Evolutionary conservation across 2,329 filamentous ascomycete species (phyloP), one percentile per base, ranked within the genome.

Genomic region (Calonectria montana): DNA sequence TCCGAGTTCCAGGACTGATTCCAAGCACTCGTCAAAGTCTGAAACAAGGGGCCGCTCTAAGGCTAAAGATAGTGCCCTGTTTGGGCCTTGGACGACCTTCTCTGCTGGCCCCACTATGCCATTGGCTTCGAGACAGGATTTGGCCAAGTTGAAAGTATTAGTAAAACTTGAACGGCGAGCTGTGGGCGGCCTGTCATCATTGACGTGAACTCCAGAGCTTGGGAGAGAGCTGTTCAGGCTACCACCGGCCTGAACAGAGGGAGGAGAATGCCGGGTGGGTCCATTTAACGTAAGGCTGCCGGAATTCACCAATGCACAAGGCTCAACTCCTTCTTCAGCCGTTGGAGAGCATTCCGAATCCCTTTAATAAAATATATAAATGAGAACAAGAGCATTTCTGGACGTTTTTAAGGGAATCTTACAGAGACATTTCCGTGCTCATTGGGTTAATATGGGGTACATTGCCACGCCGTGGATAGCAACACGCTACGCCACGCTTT

Each of bases 21-120:
- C 50, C 7, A n/a, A 10, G 2, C 21, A 21, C 9, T 55, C 6
- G n/a, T 21, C 4, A 8, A n/a, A 12, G 6, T 35, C 29, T 5
- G 35, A 55, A 12, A 9, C 13, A 8, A 35, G 50, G 4, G 29
- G 12, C 15, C 15, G 50, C n/a, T 55, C 50, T 5, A 55, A 3
- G 10, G 1, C 23, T 4, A 35, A 1, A 29, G 12, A 6, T 2
- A 3, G 1, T n/a, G 3, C 25, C 6, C 4, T 10, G 29, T 16
- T 13, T 15, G 8, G 18, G 2, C 2, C n/a, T 29, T 21, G 27
- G 13, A 3, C 18, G 8, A 6, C 10, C 2, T 8, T 18, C 12
- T 23, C 50, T 10, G 12, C 16, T 10, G 50, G 29, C 29, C 13
- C 15, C 18, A 31, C n/a, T 2, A 55, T 4, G 29, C 31, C 29